Evolutionary conservation across 768 basidiomycete genomes (phyloP).

Genomic region (Tulasnella sp.): DNA sequence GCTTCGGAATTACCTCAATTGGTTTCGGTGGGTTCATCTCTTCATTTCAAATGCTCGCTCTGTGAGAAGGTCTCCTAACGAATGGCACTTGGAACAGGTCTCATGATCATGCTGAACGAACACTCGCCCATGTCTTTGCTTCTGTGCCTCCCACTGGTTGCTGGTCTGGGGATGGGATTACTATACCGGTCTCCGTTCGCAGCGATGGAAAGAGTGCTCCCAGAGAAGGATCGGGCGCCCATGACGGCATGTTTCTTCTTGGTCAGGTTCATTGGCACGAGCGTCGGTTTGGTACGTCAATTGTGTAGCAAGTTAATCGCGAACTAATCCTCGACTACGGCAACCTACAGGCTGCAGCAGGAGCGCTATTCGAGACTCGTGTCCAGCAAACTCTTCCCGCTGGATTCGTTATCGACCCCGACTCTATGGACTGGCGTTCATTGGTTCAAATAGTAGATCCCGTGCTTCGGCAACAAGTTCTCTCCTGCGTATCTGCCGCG

Average conservation of each 20-base stretch:
- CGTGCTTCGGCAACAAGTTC: slow-evolving; percentile 23
- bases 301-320: not conserved
- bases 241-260: slow-evolving; percentile 82
- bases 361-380: slow-evolving; percentile 54
- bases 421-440: slow-evolving; percentile 42
- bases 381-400: slow-evolving; percentile 39
- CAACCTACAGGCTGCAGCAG: slow-evolving; percentile 50
- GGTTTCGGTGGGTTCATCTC: slow-evolving; percentile 52
- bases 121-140: slow-evolving; percentile 36
- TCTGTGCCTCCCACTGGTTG: slow-evolving; percentile 49
- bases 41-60: not conserved
- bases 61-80: slow-evolving; percentile 16
- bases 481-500: slow-evolving; percentile 9
- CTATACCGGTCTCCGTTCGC: slow-evolving; percentile 79
- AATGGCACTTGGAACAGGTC: slow-evolving; percentile 34
- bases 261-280: slow-evolving; percentile 76
- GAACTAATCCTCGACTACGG: no score
- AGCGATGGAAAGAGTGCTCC: slow-evolving; percentile 55
- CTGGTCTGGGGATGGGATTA: slow-evolving; percentile 70
- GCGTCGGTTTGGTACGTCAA: slow-evolving; percentile 56
- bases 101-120: slow-evolving; percentile 51
- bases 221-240: slow-evolving; percentile 53
- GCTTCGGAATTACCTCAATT: slow-evolving; percentile 49
- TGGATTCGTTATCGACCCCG: slow-evolving; percentile 32
- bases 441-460: slow-evolving; percentile 35